Conservation (phyloP, 257 asterid genomes). For the Mitragyna speciosa region DNA sequence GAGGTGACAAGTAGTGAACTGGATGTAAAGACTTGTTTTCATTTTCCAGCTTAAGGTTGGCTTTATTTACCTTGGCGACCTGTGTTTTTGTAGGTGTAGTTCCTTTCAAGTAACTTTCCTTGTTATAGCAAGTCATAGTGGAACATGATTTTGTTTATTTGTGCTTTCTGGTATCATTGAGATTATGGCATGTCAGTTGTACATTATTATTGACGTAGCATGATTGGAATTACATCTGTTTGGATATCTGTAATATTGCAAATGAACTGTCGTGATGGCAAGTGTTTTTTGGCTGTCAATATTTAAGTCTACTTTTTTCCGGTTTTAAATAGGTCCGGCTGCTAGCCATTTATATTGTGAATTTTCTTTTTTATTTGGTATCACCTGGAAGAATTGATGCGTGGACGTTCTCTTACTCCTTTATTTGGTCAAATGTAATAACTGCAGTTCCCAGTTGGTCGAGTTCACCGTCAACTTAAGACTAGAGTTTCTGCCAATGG, state of each 20-base stretch:
- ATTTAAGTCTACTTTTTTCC: background rate
- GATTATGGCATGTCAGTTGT: background rate
- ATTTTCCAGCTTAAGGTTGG: background rate
- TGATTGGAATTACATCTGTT: too few species aligned
- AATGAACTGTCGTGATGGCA: background rate
- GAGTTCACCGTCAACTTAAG: constrained; percentile 38
- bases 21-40: background rate
- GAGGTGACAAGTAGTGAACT: background rate
- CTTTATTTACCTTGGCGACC: background rate
- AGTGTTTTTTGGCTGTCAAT: background rate
- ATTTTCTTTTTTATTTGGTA: background rate
- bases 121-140: background rate
- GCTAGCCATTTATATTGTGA: background rate
- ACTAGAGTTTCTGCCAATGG: constrained; percentile 33
- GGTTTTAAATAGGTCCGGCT: background rate
- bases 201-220: background rate
- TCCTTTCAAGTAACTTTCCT: background rate
- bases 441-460: constrained; percentile 36
- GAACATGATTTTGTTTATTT: background rate
- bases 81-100: background rate
- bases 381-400: background rate
- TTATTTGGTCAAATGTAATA: background rate
- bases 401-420: background rate
- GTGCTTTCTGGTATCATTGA: background rate
- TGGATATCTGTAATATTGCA: background rate